Evolutionary conservation across 805 yeast species (phyloP), one percentile per base, ranked within the genome.

Genomic region (Wickerhamiella sorbophila): DNA sequence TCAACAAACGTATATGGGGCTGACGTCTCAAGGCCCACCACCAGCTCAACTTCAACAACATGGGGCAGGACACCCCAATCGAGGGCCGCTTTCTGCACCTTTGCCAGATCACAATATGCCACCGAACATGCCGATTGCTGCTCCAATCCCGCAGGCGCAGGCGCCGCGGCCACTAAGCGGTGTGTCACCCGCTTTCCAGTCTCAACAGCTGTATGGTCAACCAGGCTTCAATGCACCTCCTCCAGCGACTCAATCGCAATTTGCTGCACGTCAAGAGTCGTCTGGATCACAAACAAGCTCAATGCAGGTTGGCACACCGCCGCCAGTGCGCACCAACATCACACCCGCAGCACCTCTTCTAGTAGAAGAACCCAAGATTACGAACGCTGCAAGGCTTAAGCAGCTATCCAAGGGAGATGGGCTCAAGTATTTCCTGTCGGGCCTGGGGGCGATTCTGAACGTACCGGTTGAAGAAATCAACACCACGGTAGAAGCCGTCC

Each of bases 371-470:
- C 49, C 52, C 33, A 46, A 48, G 16, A 39, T 46, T 17, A 52
- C 46, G 18, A 53, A 50, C 37, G 45, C 51, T 2, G 47, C 40
- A 10, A 48, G 47, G 42, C 53, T 55, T 44, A 48, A 50, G 38
- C 56, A 52, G 44, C 44, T 59, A 31, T 50, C 62, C 1, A 42
- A 51, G 14, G 44, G 54, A n/a, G 57, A 58, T 33, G 58, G 61
- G 4, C 38, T 53, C 33, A 51, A 52, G 24, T 60, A 52, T 45
- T 55, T 58, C 40, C 40, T 59, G 27, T 47, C 62, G 4, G 50
- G 57, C 17, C 52, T 60, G 22, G 63, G 61, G 4, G 58, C 61
- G 15, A 58, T 57, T 8, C 48, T 61, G 38, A 60, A 58, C 40
- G 55, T 57, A 12, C 40, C 56, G 5, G 55, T 58, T 9, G 58